Percentiles rank a stretch among this genome's conserved stretches.
Conservation (phyloP, 208 protist genomes). For the Lotmaria passim region DNA sequence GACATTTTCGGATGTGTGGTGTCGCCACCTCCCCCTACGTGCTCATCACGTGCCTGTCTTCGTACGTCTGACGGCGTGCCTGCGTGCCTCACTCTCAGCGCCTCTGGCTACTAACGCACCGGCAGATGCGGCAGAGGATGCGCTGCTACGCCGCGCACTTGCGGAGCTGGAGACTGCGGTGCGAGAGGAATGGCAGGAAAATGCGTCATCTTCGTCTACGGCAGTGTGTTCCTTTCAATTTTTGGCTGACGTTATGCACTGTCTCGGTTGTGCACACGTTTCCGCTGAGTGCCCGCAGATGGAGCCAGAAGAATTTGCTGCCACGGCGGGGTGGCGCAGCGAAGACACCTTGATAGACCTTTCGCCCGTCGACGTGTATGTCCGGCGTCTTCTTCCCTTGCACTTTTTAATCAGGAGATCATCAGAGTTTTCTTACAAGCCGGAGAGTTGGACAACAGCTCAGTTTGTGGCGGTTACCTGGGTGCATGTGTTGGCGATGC, state of each 20-base stretch:
- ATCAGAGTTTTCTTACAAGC: not conserved
- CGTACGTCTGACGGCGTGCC: not conserved
- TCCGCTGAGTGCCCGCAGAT: not conserved
- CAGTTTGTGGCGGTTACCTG: conserved; percentile 19
- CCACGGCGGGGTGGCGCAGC: not conserved
- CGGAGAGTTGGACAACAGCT: not conserved
- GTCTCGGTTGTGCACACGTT: too few species aligned
- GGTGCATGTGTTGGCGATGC: conserved; percentile 18
- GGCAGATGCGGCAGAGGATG: not conserved
- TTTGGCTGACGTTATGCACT: not conserved
- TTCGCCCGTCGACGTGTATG: conserved; percentile 7
- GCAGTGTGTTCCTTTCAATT: not conserved
- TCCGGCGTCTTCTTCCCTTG: not conserved
- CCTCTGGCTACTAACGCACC: too few species aligned
- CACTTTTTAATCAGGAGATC: conserved; percentile 5
- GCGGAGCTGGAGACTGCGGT: not conserved
- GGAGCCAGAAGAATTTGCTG: not conserved
- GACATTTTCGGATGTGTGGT: conserved; percentile 1
- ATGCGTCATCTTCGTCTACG: not conserved
- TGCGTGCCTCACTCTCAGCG: conserved; percentile 8
- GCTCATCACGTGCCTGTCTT: not conserved
- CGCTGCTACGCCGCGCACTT: not conserved
- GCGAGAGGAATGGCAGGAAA: not conserved
- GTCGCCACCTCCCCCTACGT: conserved; percentile 9
- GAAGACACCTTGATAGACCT: not conserved